Base-by-base conservation (phyloP, 805 yeast species). In the Jamesozyma piceae region DNA sequence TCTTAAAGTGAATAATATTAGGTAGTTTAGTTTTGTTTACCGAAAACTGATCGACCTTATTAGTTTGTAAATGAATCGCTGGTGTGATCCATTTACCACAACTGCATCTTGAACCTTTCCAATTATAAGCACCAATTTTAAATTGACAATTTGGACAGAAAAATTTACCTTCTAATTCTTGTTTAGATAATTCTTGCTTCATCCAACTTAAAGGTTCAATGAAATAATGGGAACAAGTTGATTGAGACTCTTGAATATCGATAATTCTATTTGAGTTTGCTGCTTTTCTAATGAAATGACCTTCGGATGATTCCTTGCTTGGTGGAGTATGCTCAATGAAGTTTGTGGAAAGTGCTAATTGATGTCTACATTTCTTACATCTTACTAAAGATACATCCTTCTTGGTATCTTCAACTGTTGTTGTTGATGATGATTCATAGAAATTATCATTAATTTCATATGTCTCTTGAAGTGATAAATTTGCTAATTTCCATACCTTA, bases 11-110 rank as follows among this genome's bases (percentile, higher is more conserved):
- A 9, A 59, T 51, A 36, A 53, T 36, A 37, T 60, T 60, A 14
- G 60, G 58, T 38, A 60, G 42, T 8, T 38, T 50, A 17, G 35
- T 48, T 22, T 44, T 42, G 18, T 42, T 37, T 38, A 53, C 40
- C 21, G 59, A 52, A 41, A 78, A 69, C 46, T 77, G 76, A 58
- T 90, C 97, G 4, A 86, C 90, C 58, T 85, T 84, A 5, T 88
- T 82, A 24, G 79, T 69, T 60, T 80, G 88, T 43, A 92, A 62
- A 59, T 84, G 86, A 46, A 92, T 73, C 1, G 95, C 94, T 0
- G 98, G 98, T 9, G 86, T 74, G 71, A 90, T 80, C 98, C 98
- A 92, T 53, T 77, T 78, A 2, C 97, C 97, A 62, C 98, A 92
- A 44, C 92, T 78, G 62, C 98, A 92, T 53, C 95, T 68, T 2